Base-by-base conservation (phyloP, 208 protist species). In the Leishmania tarentolae region DNA sequence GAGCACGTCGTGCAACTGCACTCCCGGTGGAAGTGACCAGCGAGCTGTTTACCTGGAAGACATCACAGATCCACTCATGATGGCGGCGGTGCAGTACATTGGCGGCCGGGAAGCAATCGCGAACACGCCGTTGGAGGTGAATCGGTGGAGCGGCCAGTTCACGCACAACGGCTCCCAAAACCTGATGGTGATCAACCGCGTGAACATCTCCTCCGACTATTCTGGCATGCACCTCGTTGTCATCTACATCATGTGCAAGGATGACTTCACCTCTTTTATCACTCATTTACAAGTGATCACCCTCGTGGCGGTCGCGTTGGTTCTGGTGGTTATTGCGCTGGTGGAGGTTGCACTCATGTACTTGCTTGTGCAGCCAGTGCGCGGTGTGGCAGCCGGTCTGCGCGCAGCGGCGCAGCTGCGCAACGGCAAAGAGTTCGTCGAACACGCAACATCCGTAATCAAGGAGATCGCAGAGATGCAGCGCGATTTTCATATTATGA, bases 401-500 rank as follows among this genome's bases (percentile, higher is more conserved):
- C 80, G 66, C 1, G 78, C 84, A 19, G 84, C 89, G 68, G 83
- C 83, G 13, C 75, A 89, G 72, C 80, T 91, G 35, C 87, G 84
- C 72, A 86, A 90, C 71, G 87, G 86, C 78, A 83, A 78, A 52
- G 70, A 80, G 31, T 46, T 47, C 68, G 73, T 84, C n/a, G 74
- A 80, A 21, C 2, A 70, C 40, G 76, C 69, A 46, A 66, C 85
- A 24, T 87, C 85, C 19, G 44, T 90, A 8, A 75, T 94, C 37
- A 85, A 75, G n/a, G 90, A 94, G 73, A 66, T 94, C 8, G 83
- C 87, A 8, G 75, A 79, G 24, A 91, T 94, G 85, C 90, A 92
- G 76, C 53, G 68, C 53, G 28, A 92, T 75, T 92, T 94, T n/a
- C 53, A 59, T 46, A 83, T 85, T 13, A 84, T 94, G 81, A 91